Evolutionary conservation across 192 early-diverging fungal genomes (phyloP).

Genomic region (Backusella westeae): DNA sequence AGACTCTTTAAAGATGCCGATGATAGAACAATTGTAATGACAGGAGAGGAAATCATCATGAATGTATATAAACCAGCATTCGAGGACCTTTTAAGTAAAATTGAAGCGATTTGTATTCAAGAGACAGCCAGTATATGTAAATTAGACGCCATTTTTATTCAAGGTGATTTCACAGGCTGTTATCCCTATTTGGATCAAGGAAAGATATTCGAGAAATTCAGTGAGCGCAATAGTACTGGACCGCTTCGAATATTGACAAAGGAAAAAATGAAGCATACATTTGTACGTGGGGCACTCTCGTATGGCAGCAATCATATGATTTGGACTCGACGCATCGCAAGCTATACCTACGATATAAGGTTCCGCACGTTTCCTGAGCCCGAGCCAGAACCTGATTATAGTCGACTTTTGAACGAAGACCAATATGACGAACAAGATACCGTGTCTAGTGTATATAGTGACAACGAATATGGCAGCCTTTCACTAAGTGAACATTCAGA

Average conservation of each 20-base stretch:
- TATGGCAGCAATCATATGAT: neutral
- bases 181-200: neutral
- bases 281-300: neutral
- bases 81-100: neutral
- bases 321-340: neutral
- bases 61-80: neutral
- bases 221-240: neutral
- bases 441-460: neutral
- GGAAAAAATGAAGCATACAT: neutral
- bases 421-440: neutral
- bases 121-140: neutral
- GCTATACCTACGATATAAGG: neutral
- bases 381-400: neutral
- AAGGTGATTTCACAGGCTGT: neutral
- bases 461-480: neutral
- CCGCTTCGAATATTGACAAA: neutral
- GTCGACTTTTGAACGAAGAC: neutral
- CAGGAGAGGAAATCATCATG: neutral
- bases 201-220: neutral
- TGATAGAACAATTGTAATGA: neutral
- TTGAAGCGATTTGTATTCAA: neutral
- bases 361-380: neutral
- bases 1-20: neutral
- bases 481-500: neutral
- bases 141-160: neutral